A percentile compares a stretch with the other conserved stretches of the same genome.
Conservation (phyloP, 2,329 filamentous ascomycete genomes). For the Emmonsiellopsis sp. region DNA sequence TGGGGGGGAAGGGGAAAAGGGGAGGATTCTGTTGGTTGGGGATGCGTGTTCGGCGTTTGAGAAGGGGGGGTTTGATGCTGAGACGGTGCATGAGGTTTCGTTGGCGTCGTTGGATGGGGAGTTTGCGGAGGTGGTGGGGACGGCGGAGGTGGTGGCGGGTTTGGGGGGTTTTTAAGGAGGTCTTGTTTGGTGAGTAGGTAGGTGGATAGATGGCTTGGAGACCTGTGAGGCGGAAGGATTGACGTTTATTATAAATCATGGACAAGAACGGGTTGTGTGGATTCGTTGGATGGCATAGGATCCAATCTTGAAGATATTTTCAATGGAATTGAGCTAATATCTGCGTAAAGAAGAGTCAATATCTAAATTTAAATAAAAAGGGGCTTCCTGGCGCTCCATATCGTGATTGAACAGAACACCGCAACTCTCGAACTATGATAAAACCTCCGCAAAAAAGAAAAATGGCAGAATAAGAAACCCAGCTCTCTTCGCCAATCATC, state of each 20-base stretch:
- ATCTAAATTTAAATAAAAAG: no score
- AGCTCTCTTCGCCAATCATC: no score
- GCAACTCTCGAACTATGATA: no score
- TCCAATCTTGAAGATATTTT: background rate
- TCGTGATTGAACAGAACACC: no score
- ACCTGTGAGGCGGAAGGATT: no score
- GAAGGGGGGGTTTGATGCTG: slow-evolving; percentile 36
- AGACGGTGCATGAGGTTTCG: slow-evolving; percentile 38
- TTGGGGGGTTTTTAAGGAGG: slow-evolving; percentile 8
- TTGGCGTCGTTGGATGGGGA: slow-evolving; percentile 38
- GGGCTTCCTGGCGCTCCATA: no score
- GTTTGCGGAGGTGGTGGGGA: slow-evolving; percentile 35
- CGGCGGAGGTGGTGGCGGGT: slow-evolving; percentile 27
- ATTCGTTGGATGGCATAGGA: no score
- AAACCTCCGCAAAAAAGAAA: no score
- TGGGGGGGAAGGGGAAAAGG: slow-evolving; percentile 14
- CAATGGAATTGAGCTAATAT: background rate
- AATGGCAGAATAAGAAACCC: no score
- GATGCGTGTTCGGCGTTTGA: slow-evolving; percentile 42
- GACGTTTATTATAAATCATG: background rate
- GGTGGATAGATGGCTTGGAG: no score
- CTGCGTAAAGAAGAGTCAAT: no score
- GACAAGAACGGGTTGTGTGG: background rate
- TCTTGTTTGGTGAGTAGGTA: no score
- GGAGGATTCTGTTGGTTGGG: slow-evolving; percentile 33